Evolutionary conservation across 2,329 filamentous ascomycete genomes (phyloP).

Genomic region (Clarireedia homoeocarpa): DNA sequence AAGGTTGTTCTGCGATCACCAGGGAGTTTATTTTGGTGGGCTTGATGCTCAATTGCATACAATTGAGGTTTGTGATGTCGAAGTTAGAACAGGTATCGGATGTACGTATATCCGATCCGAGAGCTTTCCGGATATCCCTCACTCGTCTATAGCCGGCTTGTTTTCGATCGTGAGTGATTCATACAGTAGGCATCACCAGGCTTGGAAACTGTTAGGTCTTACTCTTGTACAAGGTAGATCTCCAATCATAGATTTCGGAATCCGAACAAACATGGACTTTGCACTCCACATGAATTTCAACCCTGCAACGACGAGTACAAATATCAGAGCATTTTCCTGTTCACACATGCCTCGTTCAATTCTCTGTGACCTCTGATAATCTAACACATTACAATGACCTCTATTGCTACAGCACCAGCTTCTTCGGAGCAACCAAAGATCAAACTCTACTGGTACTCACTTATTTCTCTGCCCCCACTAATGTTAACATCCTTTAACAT

Average conservation of each 20-base stretch:
- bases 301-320: neutral
- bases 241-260: too few relatives aligned
- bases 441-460: constrained; percentile 45
- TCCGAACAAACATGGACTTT: too few relatives aligned
- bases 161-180: neutral
- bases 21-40: constrained; percentile 3
- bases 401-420: neutral
- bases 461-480: neutral
- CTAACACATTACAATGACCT: neutral
- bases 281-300: too few relatives aligned
- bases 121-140: neutral
- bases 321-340: neutral
- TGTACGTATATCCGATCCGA: neutral
- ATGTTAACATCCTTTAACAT: constrained; percentile 3
- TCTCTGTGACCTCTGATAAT: neutral
- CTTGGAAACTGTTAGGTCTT: too few relatives aligned
- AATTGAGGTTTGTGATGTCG: constrained; percentile 12
- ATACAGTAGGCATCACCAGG: too few relatives aligned
- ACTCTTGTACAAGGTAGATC: too few relatives aligned
- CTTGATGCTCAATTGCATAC: neutral
- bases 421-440: constrained; percentile 36
- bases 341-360: neutral
- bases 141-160: neutral
- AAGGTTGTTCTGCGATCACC: constrained; percentile 13
- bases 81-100: constrained; percentile 1